Base-by-base conservation (phyloP, 176 grass and related monocot species). In the Carex littledalei region DNA sequence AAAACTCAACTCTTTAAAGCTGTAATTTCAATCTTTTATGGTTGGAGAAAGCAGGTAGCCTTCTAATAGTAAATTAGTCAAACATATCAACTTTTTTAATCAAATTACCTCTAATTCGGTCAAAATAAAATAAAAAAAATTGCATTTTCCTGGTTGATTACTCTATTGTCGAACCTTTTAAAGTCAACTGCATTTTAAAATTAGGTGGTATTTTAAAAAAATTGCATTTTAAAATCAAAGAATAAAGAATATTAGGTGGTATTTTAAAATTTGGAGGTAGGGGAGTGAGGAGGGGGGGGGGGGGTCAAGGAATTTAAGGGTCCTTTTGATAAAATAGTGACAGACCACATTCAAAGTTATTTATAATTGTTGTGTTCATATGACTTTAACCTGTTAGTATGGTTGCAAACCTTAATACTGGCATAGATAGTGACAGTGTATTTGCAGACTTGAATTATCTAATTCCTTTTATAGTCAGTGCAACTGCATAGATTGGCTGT, bases 401-500 rank as follows among this genome's bases (percentile, higher is more conserved):
- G 13, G 31, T 39, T 68, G 65, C 31, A 68, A 65, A 65, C 11
- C 21, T 65, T 50, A 50, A 65, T 65, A 8, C 16, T 43, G 15
- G 15, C 37, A 41, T 70, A 70, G 32, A 81, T 61, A 57, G 12
- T 57, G 32, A 45, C 37, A 57, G 21, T 57, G n/a, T 79, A 79
- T 6, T 81, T 81, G 22, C 32, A n/a, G 47, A 62, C 16, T 24
- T 65, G 63, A 57, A 55, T 84, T 49, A 57, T 68, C 67, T 64
- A 82, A 21, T 79, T 56, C 22, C 34, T 91, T 92, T 58, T 90
- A 67, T 86, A 98, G 95, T 95, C 89, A 13, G 87, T 98, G 13
- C 88, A 98, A 87, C 87, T 98, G 63, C 89, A 98, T 78, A 91
- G 90, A 84, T 83, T 98, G 66, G 95, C 91, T 80, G 84, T 93